phyloP scores from a whole-genome alignment of 495 filamentous ascomycete genomes.

The Evernia prunastri region DNA sequence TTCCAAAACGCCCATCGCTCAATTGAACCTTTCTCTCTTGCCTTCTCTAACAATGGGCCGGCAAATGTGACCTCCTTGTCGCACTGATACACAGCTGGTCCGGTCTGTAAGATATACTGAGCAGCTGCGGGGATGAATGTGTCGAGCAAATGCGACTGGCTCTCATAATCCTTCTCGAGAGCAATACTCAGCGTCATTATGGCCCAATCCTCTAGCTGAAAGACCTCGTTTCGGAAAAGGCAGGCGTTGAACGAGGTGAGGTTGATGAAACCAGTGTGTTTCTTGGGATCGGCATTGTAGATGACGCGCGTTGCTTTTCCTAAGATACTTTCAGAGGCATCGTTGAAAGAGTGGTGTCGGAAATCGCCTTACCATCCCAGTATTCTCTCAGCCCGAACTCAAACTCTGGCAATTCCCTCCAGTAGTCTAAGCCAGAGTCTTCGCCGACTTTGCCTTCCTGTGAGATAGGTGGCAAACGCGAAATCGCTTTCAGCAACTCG shows the following conservation, averaged over 20 bases:
- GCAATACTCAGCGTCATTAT: background rate
- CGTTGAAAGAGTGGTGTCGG: background rate
- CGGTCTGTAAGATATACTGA: background rate
- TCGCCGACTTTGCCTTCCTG: background rate
- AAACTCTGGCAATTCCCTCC: background rate
- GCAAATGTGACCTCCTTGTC: background rate
- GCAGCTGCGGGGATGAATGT: background rate
- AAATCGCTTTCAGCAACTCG: background rate
- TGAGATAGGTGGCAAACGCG: background rate
- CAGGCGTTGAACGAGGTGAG: constrained; percentile 1
- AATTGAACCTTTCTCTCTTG: background rate
- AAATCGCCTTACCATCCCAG: background rate
- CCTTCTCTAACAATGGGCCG: background rate
- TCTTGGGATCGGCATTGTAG: background rate
- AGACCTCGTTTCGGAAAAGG: background rate
- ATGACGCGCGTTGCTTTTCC: background rate
- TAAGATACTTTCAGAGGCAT: background rate
- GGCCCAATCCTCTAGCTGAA: background rate
- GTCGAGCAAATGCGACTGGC: background rate
- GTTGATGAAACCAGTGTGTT: background rate
- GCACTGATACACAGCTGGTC: background rate
- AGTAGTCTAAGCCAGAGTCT: background rate
- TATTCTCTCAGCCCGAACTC: background rate
- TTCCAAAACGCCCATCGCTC: background rate
- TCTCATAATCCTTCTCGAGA: background rate